phyloP scores from a whole-genome alignment of 768 basidiomycete genomes.

The Podaxis rugospora region DNA sequence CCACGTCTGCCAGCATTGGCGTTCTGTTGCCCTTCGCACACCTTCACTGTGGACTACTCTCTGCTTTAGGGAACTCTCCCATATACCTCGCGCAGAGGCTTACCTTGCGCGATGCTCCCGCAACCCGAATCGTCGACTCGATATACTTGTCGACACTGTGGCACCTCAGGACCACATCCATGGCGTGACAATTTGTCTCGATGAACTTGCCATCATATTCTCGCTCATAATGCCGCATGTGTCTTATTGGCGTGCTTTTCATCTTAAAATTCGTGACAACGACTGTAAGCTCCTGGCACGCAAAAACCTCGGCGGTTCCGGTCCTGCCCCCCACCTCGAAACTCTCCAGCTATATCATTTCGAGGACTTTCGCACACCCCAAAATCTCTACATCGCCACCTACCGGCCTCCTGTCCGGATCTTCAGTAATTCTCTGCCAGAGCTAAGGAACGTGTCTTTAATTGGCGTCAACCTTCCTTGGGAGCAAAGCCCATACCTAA shows the following conservation, averaged over 20 bases:
- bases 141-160: constrained; percentile 57
- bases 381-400: constrained; percentile 52
- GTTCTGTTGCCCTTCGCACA: constrained; percentile 46
- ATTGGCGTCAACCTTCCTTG: constrained; percentile 67
- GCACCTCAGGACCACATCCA: constrained; percentile 41
- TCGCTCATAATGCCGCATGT: constrained; percentile 41
- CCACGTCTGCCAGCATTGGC: constrained; percentile 57
- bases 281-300: constrained; percentile 54
- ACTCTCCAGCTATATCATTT: constrained; percentile 64
- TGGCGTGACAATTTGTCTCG: constrained; percentile 47
- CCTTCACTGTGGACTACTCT: constrained; percentile 53
- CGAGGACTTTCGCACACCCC: constrained; percentile 47
- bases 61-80: constrained; percentile 45
- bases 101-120: constrained; percentile 37
- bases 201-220: constrained; percentile 45
- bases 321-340: constrained; percentile 50
- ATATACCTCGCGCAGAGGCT: constrained; percentile 41
- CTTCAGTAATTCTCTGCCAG: constrained; percentile 49
- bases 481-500: constrained; percentile 46
- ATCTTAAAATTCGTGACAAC: constrained; percentile 56
- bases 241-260: constrained; percentile 52
- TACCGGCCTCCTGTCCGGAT: constrained; percentile 54
- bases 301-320: constrained; percentile 44
- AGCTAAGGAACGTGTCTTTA: constrained; percentile 50
- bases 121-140: constrained; percentile 29